Base-by-base conservation (phyloP, 2,329 filamentous ascomycete genomes). In the Daldinia eschscholtzii region DNA sequence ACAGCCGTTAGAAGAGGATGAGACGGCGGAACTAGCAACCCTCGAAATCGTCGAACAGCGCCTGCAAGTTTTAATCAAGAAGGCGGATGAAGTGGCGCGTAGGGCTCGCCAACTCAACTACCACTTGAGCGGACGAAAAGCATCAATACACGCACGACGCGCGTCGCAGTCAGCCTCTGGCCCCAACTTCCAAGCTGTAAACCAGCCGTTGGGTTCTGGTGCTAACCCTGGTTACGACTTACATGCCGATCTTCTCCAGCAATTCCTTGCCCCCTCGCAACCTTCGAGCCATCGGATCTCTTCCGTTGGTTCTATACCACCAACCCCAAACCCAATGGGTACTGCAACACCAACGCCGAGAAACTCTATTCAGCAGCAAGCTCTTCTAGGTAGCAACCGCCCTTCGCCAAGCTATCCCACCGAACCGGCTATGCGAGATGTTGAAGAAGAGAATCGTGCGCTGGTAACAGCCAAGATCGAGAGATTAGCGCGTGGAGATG, bases 1-100 rank as follows among this genome's bases (percentile, higher is more conserved):
- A 13, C 89, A 94, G 70, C 93, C 93, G 0, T 90, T 96, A 56
- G 89, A 92, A 65, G 93, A 97, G 76, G 93, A 97, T 76, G 94
- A 97, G 80, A 89, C 91, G 77, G 93, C 93, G 72, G 93, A 97
- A 78, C 80, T 97, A 41, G 93, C 90, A 12, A 95, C 93, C 0
- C 83, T 97, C 74, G 93, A 96, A 74, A 94, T 97, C 57, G 80
- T 97, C 30, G 93, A 97, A 79, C 89, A 91, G 78, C 91, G 93
- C 69, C 83, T 97, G 39, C 88, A 89, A 41, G 87, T 92, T 72
- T 87, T 97, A 48, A 93, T 92, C 73, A 93, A 93, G 76, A 89
- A 91, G 76, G 93, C 93, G 3, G 93, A 97, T 76, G 91, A 93
- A 82, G 89, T 87, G 15, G 85, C 85, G 15, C 80, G 82, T 35